A percentile compares a stretch with the other conserved stretches of the same genome.
phyloP scores from a whole-genome alignment of 306 rosid genomes.

The Spatholobus suberectus region DNA sequence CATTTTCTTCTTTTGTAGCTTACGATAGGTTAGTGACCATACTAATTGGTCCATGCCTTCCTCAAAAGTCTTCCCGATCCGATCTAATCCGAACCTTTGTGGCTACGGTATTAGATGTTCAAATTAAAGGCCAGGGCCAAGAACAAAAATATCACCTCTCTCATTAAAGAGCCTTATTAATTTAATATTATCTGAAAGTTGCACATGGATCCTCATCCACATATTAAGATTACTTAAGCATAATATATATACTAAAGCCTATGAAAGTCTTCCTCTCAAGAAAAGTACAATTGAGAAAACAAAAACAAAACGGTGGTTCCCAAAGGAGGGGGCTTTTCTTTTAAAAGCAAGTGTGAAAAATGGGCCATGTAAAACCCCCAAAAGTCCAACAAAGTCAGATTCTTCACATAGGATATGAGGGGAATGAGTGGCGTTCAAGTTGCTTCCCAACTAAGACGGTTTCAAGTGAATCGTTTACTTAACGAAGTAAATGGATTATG shows the following conservation, averaged over 20 bases:
- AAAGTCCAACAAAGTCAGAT: slow-evolving; percentile 39
- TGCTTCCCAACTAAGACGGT: slow-evolving; percentile 51
- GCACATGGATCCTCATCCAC: slow-evolving; percentile 13
- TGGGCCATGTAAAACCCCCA: slow-evolving; percentile 47
- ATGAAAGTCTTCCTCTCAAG: slow-evolving; percentile 27
- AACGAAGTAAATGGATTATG: slow-evolving; percentile 24
- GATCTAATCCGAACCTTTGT: slow-evolving; percentile 39
- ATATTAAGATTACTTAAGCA: neutral
- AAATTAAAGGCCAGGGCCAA: slow-evolving; percentile 46
- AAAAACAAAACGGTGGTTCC: slow-evolving; percentile 1
- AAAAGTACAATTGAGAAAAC: slow-evolving; percentile 31
- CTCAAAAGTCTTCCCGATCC: slow-evolving; percentile 43
- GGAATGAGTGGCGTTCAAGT: slow-evolving; percentile 53
- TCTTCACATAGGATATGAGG: slow-evolving; percentile 45
- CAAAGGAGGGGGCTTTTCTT: slow-evolving; percentile 29
- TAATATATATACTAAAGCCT: neutral
- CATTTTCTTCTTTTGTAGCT: slow-evolving; percentile 52
- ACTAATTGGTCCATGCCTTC: slow-evolving; percentile 52
- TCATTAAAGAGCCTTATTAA: neutral
- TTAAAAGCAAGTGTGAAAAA: slow-evolving; percentile 40
- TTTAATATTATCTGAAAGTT: neutral
- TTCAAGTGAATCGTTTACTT: slow-evolving; percentile 45
- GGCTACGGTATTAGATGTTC: slow-evolving; percentile 26
- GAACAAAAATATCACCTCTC: slow-evolving; percentile 9
- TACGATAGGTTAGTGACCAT: slow-evolving; percentile 46